Base-by-base conservation (phyloP, 192 early-diverging fungal species). In the Coemansia reversa region DNA sequence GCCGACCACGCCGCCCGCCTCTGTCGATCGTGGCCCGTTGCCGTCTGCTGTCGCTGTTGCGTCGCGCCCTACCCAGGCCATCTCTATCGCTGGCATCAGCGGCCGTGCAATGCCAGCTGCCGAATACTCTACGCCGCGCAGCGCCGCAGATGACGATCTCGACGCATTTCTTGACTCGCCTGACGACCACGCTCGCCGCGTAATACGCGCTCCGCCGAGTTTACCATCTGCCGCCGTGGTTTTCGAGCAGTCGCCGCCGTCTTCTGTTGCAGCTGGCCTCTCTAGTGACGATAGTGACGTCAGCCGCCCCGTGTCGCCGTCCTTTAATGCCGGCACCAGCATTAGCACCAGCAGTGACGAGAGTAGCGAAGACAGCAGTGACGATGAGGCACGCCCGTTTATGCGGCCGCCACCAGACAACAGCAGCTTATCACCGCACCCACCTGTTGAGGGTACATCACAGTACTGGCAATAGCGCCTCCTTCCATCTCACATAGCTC, bases 101-200 rank as follows among this genome's bases (percentile, higher is more conserved):
- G 77, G 77, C 1, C 56, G 72, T 1, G 71, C 61, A 1, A 62
- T 52, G 54, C 60, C 71, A 1, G 63, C 47, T 24, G 55, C 68
- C 14, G 77, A 74, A 0, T 80, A 71, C 35, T 55, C 72, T 54
- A 80, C 77, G 23, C 77, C 77, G 12, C 64, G 69, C 54, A 74
- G 72, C 58, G 55, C 18, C 5, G 60, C 35, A 7, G 64, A 66
- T 25, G 78, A 81, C 27, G 76, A 79, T n/a, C 61, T 81, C 18
- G 79, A 81, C 24, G 74, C 79, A 7, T 81, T 81, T 35, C 49
- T 81, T 22, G 63, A 81, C 48, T 81, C 79, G 1, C 56, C 64
- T 0, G 69, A 72, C 23, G 74, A 75, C 3, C 33, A 25, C 24
- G 12, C 39, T 4, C 39, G 39, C 14, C 39, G 39, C 19, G 35